Base-by-base conservation (phyloP, 768 basidiomycete genomes). In the Amanita exitialis region DNA sequence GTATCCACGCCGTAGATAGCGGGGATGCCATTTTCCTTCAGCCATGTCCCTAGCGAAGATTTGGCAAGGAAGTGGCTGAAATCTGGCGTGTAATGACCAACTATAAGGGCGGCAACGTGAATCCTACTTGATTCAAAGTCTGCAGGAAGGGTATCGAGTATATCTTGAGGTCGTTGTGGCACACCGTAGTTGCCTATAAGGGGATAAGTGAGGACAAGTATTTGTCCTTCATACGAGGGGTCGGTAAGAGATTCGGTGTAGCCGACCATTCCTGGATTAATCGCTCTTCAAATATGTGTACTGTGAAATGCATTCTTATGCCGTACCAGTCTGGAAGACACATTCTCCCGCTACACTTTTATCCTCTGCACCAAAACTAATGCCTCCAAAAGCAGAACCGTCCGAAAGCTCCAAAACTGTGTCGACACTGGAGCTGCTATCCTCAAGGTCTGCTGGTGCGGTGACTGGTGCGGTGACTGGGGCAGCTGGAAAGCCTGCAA, bases 181-280 rank as follows among this genome's bases (percentile, higher is more conserved):
- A 98, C 93, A 62, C 96, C 96, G 64, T 99, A 99, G 65, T 97
- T 98, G 34, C 96, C 96, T 56, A 98, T 73, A 59, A 99, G 76
- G 12, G 96, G 96, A 70, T 98, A 98, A 1, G 96, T 98, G 58
- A 98, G 77, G 56, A 99, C 82, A 53, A 99, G 85, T 63, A 99
- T 98, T 68, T 98, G 96, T 32, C 93, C 92, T 66, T 95, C 85
- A 68, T 99, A 99, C 1, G 95, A 98, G 16, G 96, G 96, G 66
- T 98, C 96, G 41, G 96, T 99, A 58, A 98, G 73, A 16, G 95
- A 97, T 62, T 98, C 96, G 34, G 91, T 92, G 68, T 99, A 99
- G 27, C 96, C 96, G 51, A 98, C 93, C 95, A 99, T 98, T 51
- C 96, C 96, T 99, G 61, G n/a, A 51, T 9, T 42, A 16, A 48